phyloP scores from a whole-genome alignment of 2,329 filamentous ascomycete genomes.

The Fusarium sp. region DNA sequence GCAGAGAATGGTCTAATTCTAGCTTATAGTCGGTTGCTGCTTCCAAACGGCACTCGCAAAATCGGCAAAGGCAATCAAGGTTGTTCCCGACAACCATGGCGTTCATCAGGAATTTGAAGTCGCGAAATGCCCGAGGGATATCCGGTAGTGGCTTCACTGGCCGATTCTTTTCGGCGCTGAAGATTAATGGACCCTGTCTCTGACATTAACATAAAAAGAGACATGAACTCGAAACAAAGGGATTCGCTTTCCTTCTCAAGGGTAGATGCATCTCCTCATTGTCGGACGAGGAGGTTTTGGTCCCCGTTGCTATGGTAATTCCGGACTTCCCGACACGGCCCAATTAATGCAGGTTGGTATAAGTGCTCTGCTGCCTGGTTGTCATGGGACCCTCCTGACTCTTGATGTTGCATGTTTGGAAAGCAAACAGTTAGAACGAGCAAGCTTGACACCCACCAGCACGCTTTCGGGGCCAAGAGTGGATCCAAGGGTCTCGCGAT shows the following conservation, averaged over 20 bases:
- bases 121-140: background rate
- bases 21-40: accelerated
- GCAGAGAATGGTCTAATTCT: background rate
- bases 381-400: background rate
- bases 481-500: background rate
- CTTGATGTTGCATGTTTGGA: background rate
- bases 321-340: background rate
- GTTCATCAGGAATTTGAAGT: background rate
- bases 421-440: background rate
- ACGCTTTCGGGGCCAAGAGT: background rate
- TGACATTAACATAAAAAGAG: background rate
- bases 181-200: background rate
- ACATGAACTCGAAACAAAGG: background rate
- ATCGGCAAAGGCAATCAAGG: background rate
- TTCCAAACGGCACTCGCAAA: too few relatives aligned
- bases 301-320: background rate
- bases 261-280: background rate
- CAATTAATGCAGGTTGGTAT: background rate
- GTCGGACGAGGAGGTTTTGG: background rate
- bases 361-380: background rate
- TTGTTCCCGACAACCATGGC: background rate
- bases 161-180: background rate
- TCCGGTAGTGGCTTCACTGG: background rate
- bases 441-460: background rate
- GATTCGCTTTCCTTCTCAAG: background rate